These are phyloP conservation scores for Carex cristatella DNA, from an alignment of 176 grass and related monocot genomes.

Conservation along the genomic window DNA sequence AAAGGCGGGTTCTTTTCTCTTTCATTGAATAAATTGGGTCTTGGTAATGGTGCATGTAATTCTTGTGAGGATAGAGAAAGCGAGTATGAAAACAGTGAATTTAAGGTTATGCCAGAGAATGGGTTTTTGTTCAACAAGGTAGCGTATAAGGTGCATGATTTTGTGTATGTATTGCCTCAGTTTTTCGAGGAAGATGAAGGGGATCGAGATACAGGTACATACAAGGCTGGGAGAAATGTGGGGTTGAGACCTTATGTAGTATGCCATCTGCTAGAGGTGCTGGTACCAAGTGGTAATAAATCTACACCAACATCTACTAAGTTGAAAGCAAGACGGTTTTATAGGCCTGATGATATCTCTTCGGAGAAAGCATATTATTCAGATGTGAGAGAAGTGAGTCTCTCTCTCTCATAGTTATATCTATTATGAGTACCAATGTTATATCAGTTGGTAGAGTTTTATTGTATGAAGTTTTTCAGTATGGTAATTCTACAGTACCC, in stretches of 20 bases:
- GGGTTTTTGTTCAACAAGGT: constrained; percentile 58
- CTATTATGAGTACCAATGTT: constrained; percentile 1
- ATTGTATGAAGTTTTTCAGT: background rate
- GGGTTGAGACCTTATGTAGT: constrained; percentile 81
- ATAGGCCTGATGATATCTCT: constrained; percentile 91
- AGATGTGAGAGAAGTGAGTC: constrained; percentile 86
- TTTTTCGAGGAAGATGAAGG: constrained; percentile 48
- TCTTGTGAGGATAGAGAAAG: constrained; percentile 64
- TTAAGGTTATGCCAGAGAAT: constrained; percentile 50
- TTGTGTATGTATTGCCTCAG: constrained; percentile 66
- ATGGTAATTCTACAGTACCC: background rate
- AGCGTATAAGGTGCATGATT: constrained; percentile 69
- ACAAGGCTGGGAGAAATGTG: constrained; percentile 83
- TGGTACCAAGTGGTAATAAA: constrained; percentile 42
- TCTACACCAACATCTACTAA: constrained; percentile 44
- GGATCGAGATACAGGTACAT: constrained; percentile 51
- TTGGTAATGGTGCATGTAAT: constrained; percentile 71
- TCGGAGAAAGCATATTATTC: constrained; percentile 78
- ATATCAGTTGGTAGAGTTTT: background rate
- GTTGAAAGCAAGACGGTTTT: constrained; percentile 85
- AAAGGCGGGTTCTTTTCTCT: constrained; percentile 84
- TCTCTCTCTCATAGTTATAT: constrained; percentile 24
- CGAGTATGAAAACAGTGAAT: constrained; percentile 38
- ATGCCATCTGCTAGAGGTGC: constrained; percentile 69
- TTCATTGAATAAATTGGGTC: constrained; percentile 55